These are phyloP conservation scores for Hansenula lynferdii DNA, from an alignment of 1,139 yeast species.

Conservation along the genomic window DNA sequence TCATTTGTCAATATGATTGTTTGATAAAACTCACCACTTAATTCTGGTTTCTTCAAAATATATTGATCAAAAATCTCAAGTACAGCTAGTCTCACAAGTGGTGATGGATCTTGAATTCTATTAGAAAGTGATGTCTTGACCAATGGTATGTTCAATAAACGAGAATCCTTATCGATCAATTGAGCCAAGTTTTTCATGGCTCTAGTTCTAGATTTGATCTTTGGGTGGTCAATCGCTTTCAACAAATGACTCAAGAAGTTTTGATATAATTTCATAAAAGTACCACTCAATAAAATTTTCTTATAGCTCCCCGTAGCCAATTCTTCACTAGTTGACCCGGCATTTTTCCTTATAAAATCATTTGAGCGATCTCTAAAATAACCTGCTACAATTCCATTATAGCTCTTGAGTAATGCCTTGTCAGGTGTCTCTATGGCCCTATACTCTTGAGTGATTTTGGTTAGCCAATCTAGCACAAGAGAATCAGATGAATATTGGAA, in stretches of 20 bases:
- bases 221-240: conserved; percentile 43
- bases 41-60: conserved; percentile 38
- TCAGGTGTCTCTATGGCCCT: not conserved
- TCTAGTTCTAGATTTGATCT: conserved; percentile 57
- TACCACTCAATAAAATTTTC: conserved; percentile 7
- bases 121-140: conserved; percentile 50
- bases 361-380: conserved; percentile 6
- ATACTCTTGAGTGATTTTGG: not conserved
- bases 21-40: conserved; percentile 42
- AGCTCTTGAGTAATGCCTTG: not conserved
- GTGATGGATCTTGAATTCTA: conserved; percentile 54
- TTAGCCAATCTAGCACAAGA: conserved; percentile 13
- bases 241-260: conserved; percentile 46
- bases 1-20: conserved; percentile 37
- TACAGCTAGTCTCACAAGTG: conserved; percentile 73
- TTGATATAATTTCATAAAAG: conserved; percentile 38
- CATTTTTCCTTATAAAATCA: not conserved
- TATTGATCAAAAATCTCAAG: conserved; percentile 60
- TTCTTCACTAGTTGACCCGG: not conserved
- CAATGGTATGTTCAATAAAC: conserved; percentile 41
- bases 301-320: not conserved
- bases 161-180: conserved; percentile 47
- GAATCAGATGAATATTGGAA: conserved; percentile 5
- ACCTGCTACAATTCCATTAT: not conserved
- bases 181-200: conserved; percentile 56